Evolutionary conservation across 352 stramenopile species (phyloP).

Genomic region (Aphanomyces stellatus): DNA sequence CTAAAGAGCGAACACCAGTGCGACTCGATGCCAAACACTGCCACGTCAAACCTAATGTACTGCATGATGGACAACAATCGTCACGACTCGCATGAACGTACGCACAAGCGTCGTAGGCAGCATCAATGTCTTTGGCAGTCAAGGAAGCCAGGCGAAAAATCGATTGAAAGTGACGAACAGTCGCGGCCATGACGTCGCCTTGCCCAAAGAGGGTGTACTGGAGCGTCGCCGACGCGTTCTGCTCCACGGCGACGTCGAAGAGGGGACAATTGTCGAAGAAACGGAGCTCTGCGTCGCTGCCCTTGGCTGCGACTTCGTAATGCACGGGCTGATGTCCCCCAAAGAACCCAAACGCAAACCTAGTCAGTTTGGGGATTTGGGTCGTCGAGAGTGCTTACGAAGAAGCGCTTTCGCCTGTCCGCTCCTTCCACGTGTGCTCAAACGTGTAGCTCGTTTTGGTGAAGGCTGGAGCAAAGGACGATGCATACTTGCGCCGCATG

Average conservation of each 20-base stretch:
- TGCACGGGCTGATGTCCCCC: conserved; percentile 45
- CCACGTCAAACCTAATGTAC: conserved; percentile 47
- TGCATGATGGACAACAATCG: not conserved
- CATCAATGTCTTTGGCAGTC: conserved; percentile 57
- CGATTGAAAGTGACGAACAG: conserved; percentile 39
- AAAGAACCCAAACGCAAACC: conserved; percentile 70
- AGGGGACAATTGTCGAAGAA: conserved; percentile 78
- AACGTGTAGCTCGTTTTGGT: conserved; percentile 39
- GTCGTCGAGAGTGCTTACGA: conserved; percentile 19
- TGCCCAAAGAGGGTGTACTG: conserved; percentile 47
- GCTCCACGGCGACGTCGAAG: conserved; percentile 48
- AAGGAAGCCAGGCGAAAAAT: conserved; percentile 23
- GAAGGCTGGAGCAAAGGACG: conserved; percentile 23
- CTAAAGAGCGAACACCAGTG: conserved; percentile 68
- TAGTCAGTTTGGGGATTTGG: not conserved
- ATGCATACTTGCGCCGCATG: conserved; percentile 26
- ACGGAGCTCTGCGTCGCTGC: conserved; percentile 50
- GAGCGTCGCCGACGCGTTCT: conserved; percentile 48
- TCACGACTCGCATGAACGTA: not conserved
- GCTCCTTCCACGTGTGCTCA: conserved; percentile 74
- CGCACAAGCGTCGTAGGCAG: conserved; percentile 65
- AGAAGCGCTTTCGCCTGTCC: conserved; percentile 65
- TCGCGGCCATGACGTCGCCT: conserved; percentile 42
- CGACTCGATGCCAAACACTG: conserved; percentile 31
- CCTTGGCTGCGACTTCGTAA: conserved; percentile 38